Base-by-base conservation (phyloP, 2,329 filamentous ascomycete genomes). In the Nemania serpens region DNA sequence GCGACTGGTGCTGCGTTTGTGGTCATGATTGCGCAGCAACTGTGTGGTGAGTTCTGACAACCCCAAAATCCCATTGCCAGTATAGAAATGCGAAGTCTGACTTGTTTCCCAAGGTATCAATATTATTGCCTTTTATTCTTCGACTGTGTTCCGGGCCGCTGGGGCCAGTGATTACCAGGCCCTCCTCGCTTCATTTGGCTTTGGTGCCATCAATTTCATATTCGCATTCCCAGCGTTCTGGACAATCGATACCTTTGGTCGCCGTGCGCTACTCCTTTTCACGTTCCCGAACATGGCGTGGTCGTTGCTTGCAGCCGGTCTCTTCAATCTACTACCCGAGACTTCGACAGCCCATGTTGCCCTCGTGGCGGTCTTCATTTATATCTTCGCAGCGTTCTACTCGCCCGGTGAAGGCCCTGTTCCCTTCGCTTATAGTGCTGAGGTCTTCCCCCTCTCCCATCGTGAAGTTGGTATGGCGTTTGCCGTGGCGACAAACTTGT, bases 1-100 rank as follows among this genome's bases (percentile, higher is more conserved):
- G 91, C 92, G 2, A 93, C 87, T 6, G 81, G 91, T 36, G 91
- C 91, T 7, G 89, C 91, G 0, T 90, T 88, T 64, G 85, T 87
- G 1, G 90, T 94, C 65, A 96, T 96, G 91, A 87, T 90, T 68
- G 87, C 86, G 0, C 88, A 90, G 73, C 87, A 90, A 73, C 87
- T 90, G 82, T 89, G 86, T 68, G 84, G 75, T 66, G 22, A 62
- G 64, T 60, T 41, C 12, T 12, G 12, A 29, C 7, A 55, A 37
- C 13, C 22, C 17, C 3, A 55, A 45, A 29, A 9, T 15, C 5
- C n/a, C 11, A 1, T 2, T 22, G 51, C 43, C 6, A 5, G 11
- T 36, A 39, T 39, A 15, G 15, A 34, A 12, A 15, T 33, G 6
- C 2, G 20, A 20, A 12, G 6, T 41, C 58, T 61, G 36, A 63